Evolutionary conservation across 345 rosid genomes (phyloP).

Genomic region (Rhodamnia argentea): DNA sequence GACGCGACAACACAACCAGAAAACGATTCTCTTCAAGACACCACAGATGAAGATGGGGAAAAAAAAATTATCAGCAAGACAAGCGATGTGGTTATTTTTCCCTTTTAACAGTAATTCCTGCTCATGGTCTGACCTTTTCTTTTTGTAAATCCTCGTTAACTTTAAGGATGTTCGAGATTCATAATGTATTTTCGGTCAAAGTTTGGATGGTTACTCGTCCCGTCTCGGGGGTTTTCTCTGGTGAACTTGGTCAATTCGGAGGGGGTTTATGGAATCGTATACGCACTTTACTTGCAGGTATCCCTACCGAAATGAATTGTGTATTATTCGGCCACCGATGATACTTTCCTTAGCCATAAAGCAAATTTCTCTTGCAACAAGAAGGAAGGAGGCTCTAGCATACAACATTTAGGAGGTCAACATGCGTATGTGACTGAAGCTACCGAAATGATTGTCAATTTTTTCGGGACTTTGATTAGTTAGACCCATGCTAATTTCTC

Average conservation of each 20-base stretch:
- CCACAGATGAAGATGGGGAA: neutral
- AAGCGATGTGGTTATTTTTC: too few species aligned
- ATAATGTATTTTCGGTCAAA: neutral
- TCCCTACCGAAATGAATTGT: neutral
- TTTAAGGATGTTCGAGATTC: neutral
- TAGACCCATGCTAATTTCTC: neutral
- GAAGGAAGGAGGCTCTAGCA: neutral
- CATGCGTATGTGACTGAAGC: neutral
- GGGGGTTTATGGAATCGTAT: neutral
- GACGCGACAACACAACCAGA: too few species aligned
- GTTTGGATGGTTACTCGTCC: neutral
- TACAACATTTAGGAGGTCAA: neutral
- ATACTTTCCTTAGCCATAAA: neutral
- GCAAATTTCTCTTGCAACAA: neutral
- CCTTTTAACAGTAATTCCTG: neutral
- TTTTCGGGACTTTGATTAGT: neutral
- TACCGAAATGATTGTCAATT: neutral
- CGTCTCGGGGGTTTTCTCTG: neutral
- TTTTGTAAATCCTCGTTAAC: neutral
- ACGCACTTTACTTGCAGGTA: neutral
- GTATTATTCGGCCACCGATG: neutral
- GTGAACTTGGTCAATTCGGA: neutral
- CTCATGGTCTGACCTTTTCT: neutral
- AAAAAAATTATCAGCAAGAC: neutral
- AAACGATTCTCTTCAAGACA: neutral